phyloP scores from a whole-genome alignment of 129 eudicot species.

The Artemisia tridentata region DNA sequence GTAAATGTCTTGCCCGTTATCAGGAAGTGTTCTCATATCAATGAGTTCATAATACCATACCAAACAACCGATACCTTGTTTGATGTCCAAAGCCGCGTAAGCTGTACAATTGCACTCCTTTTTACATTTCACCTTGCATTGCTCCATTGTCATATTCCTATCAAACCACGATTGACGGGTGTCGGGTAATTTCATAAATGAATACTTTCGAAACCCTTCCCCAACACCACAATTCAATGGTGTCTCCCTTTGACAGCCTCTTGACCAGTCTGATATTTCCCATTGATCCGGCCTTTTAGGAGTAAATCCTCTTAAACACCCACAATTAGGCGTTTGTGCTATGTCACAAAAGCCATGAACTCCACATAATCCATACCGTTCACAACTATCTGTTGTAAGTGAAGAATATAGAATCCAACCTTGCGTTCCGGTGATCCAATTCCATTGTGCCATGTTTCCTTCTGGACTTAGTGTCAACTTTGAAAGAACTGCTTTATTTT shows the following conservation, averaged over 20 bases:
- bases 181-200: slow-evolving; percentile 28
- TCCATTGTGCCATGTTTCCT: neutral
- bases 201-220: slow-evolving; percentile 27
- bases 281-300: neutral
- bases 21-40: slow-evolving; percentile 24
- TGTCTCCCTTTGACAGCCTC: slow-evolving; percentile 12
- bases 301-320: slow-evolving; percentile 24
- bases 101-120: slow-evolving; percentile 38
- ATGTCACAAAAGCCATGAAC: slow-evolving; percentile 18
- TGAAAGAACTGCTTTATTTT: neutral
- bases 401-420: neutral
- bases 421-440: slow-evolving; percentile 1
- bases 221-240: slow-evolving; percentile 3
- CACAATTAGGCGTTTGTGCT: slow-evolving; percentile 5
- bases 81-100: slow-evolving; percentile 28
- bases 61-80: slow-evolving; percentile 32
- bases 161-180: slow-evolving; percentile 28
- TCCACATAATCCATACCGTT: slow-evolving; percentile 13
- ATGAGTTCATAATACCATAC: slow-evolving; percentile 29
- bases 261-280: neutral
- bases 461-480: neutral
- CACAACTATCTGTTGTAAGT: neutral
- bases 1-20: slow-evolving; percentile 29
- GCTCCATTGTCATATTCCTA: slow-evolving; percentile 27
- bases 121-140: slow-evolving; percentile 28